Conservation (phyloP, 768 basidiomycete species). For the Naganishia randhawae region DNA sequence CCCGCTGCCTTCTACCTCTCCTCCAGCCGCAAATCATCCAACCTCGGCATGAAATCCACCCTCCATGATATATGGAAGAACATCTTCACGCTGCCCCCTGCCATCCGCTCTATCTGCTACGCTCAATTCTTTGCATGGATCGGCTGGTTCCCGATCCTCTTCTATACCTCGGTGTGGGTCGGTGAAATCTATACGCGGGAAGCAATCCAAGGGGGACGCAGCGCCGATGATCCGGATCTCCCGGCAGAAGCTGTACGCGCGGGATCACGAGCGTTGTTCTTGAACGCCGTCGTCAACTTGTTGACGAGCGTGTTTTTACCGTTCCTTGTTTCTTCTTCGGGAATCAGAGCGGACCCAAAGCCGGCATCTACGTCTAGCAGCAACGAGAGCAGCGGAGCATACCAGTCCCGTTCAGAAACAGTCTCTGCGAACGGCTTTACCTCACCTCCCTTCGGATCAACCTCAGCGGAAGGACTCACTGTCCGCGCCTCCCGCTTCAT, state of each 20-base stretch:
- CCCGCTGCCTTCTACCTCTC: not conserved
- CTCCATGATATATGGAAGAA: constrained; percentile 69
- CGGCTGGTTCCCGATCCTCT: constrained; percentile 87
- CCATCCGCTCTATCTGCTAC: constrained; percentile 67
- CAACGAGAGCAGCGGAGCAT: too few relatives aligned
- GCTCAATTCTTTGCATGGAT: constrained; percentile 60
- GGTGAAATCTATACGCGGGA: constrained; percentile 72
- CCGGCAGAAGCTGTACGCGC: constrained; percentile 73
- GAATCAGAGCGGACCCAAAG: constrained; percentile 30
- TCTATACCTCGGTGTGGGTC: constrained; percentile 82
- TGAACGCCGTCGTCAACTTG: constrained; percentile 67
- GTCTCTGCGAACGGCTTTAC: not conserved
- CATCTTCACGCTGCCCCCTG: constrained; percentile 64
- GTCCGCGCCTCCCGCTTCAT: constrained; percentile 16
- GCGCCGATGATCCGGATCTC: constrained; percentile 50
- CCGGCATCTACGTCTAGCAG: not conserved
- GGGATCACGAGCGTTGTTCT: constrained; percentile 78
- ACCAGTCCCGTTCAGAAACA: not conserved
- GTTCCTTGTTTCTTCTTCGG: constrained; percentile 54
- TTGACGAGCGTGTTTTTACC: constrained; percentile 68
- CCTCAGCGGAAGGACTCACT: not conserved
- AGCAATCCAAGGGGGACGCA: constrained; percentile 37
- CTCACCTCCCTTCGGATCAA: not conserved
- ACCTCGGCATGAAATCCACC: constrained; percentile 49
- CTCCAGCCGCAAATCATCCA: constrained; percentile 39